Base-by-base conservation (phyloP, 352 stramenopile species). In the Pythium aristosporum region DNA sequence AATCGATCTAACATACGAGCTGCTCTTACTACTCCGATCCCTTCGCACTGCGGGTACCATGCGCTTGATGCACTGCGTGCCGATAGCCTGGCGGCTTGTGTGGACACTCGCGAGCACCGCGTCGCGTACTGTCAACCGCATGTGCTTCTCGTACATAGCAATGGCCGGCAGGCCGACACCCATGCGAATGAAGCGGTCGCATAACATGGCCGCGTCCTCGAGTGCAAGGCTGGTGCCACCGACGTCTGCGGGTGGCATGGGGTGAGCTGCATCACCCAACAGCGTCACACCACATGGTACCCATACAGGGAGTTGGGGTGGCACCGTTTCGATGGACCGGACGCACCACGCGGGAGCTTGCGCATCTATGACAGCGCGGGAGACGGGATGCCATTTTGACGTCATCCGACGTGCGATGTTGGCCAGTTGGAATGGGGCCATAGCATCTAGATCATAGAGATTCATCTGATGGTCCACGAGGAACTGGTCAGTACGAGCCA, bases 201-300 rank as follows among this genome's bases (percentile, higher is more conserved):
- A 57, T 41, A 89, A 66, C 42, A 13, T 23, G 15, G 23, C 23
- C 18, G 80, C 78, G 56, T 89, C 80, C 42, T 80, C 70, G 10
- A 89, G 56, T 7, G 80, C 80, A 3, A 75, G 80, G 56, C 83
- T 89, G 57, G 69, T 81, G 23, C 74, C 80, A 21, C 83, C 25
- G 25, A 28, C 25, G 25, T 28, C 25, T 28, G 25, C 77, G 13
- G 78, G 78, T 6, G 72, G 62, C 78, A 89, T 87, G 1, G 78
- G 79, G 67, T 89, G 80, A 13, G 82, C 69, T 2, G 80, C 76
- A 49, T 89, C 80, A 6, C 80, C 80, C 5, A 89, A 60, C 15
- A 89, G 58, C 30, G 80, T 89, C 12, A 89, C 76, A 0, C 49
- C 57, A 0, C 74, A 77, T 5, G 80, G 76, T 37, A 73, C 39